These are phyloP conservation scores for Pueraria montana DNA, from an alignment of 306 rosid species.

Conservation along the genomic window DNA sequence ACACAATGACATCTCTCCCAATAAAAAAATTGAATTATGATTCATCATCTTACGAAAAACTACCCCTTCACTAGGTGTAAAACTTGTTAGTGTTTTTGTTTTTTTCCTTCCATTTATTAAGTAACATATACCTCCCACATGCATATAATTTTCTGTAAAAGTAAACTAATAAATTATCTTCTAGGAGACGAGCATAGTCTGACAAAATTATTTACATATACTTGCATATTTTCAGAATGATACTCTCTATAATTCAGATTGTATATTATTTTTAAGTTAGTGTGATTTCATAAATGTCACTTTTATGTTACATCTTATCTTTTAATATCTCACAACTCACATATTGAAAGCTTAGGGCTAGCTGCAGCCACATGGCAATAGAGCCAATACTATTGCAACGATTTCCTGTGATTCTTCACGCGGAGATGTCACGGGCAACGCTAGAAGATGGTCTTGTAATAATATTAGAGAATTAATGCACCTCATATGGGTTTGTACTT, in stretches of 20 bases:
- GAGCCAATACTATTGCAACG: background rate
- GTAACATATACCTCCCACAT: background rate
- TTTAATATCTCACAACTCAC: background rate
- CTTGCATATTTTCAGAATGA: too few relatives aligned
- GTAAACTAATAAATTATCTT: background rate
- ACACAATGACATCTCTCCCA: background rate
- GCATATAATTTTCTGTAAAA: background rate
- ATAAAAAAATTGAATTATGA: too few relatives aligned
- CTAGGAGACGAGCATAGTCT: too few relatives aligned
- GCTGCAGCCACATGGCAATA: slow-evolving; percentile 31
- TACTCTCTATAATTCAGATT: too few relatives aligned
- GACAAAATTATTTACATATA: too few relatives aligned
- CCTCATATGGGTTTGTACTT: slow-evolving; percentile 10
- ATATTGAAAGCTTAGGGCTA: background rate
- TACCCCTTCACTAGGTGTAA: too few relatives aligned
- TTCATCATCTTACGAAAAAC: too few relatives aligned
- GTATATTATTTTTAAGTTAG: background rate
- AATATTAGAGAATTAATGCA: slow-evolving; percentile 9
- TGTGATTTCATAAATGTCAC: background rate
- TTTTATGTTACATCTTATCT: background rate
- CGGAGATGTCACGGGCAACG: slow-evolving; percentile 37
- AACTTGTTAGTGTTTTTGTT: background rate
- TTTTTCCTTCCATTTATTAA: background rate
- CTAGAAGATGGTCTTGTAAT: background rate
- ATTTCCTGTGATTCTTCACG: slow-evolving; percentile 39